Percentiles rank a stretch among this genome's conserved stretches.
Conservation (phyloP, 345 rosid genomes). For the Kandelia obovata region DNA sequence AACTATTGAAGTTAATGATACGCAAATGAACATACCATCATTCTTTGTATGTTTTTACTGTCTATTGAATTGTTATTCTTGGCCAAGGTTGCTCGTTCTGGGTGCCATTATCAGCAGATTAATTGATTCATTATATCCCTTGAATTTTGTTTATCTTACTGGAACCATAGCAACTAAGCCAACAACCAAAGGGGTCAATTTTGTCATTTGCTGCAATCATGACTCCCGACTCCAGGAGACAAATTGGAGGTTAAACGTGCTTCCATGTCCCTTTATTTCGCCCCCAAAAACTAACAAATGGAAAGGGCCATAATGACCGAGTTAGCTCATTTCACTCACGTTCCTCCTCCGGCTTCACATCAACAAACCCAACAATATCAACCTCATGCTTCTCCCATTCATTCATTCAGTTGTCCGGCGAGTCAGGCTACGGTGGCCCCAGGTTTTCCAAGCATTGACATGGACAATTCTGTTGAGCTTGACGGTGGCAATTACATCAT, state of each 20-base stretch:
- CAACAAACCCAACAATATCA: background rate
- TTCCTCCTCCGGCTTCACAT: background rate
- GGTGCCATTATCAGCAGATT: too few relatives aligned
- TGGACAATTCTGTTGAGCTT: constrained; percentile 34
- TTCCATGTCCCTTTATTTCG: background rate
- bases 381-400: background rate
- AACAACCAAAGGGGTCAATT: too few relatives aligned
- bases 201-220: too few relatives aligned
- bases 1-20: too few relatives aligned
- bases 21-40: too few relatives aligned
- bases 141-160: too few relatives aligned
- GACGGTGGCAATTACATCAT: constrained; percentile 26
- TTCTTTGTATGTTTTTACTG: too few relatives aligned
- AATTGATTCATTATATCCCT: too few relatives aligned
- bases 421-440: constrained; percentile 4
- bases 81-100: too few relatives aligned
- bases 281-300: background rate
- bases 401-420: background rate
- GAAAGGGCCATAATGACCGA: background rate
- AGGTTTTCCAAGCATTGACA: constrained; percentile 15
- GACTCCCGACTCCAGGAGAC: too few relatives aligned
- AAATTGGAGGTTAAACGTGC: background rate
- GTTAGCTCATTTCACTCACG: background rate
- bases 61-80: too few relatives aligned
- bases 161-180: too few relatives aligned